Percentiles rank a stretch among this genome's conserved stretches.
phyloP scores from a whole-genome alignment of 2,329 filamentous ascomycete species.

The Daldinia sp. region DNA sequence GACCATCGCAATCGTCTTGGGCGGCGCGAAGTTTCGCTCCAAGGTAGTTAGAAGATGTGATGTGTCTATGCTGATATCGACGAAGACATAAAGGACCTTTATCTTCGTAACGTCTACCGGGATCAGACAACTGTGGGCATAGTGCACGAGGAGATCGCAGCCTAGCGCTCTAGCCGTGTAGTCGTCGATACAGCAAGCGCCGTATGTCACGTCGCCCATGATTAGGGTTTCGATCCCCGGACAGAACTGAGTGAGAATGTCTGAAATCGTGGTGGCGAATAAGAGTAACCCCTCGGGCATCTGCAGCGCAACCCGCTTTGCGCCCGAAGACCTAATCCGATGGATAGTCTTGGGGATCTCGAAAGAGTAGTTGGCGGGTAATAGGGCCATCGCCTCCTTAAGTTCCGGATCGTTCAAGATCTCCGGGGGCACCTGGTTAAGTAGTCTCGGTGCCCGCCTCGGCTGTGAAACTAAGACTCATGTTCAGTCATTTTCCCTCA shows the following conservation, averaged over 20 bases:
- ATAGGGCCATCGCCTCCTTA: slow-evolving; percentile 83
- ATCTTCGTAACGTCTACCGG: slow-evolving; percentile 97
- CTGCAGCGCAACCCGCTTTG: slow-evolving; percentile 90
- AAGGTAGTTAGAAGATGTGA: slow-evolving; percentile 85
- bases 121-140: slow-evolving; percentile 95
- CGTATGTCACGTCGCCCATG: slow-evolving; percentile 99
- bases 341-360: slow-evolving; percentile 99
- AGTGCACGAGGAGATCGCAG: slow-evolving; percentile 94
- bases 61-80: slow-evolving; percentile 96
- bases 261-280: slow-evolving; percentile 96
- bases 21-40: slow-evolving; percentile 83
- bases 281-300: slow-evolving; percentile 95
- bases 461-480: slow-evolving; percentile 69
- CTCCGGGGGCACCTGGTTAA: slow-evolving; percentile 89
- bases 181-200: slow-evolving; percentile 98
- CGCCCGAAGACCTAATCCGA: slow-evolving; percentile 80
- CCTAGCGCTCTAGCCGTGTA: slow-evolving; percentile 94
- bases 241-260: slow-evolving; percentile 95
- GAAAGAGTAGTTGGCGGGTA: slow-evolving; percentile 97
- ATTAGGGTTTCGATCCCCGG: slow-evolving; percentile 91
- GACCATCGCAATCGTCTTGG: slow-evolving; percentile 90
- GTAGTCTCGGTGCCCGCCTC: slow-evolving; percentile 76
- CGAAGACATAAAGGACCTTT: slow-evolving; percentile 96
- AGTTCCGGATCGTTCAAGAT: slow-evolving; percentile 87
- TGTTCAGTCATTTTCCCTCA: not conserved